Conservation (phyloP, 768 basidiomycete species). For the Russula ochroleuca region DNA sequence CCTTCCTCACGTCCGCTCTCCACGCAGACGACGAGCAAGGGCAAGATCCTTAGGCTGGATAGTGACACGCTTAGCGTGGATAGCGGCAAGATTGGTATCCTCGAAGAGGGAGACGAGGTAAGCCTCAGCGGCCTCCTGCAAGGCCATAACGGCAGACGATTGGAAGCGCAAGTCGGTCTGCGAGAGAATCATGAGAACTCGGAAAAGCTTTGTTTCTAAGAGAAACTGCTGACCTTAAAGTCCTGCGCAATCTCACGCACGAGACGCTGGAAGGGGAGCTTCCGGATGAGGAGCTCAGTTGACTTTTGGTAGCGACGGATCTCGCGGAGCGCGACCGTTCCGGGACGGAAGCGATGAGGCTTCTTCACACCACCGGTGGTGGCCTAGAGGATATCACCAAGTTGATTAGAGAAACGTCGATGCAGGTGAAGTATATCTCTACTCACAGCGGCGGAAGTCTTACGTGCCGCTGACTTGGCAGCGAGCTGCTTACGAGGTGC, state of each 20-base stretch:
- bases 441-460: conserved; percentile 47
- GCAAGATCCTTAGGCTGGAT: conserved; percentile 56
- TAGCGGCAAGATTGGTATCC: conserved; percentile 50
- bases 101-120: conserved; percentile 42
- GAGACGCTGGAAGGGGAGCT: conserved; percentile 63
- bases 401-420: neutral
- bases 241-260: conserved; percentile 64
- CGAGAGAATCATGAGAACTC: neutral
- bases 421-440: neutral
- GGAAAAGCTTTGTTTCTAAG: neutral
- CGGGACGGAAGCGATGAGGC: conserved; percentile 40
- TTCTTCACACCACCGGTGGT: conserved; percentile 67
- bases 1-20: conserved; percentile 39
- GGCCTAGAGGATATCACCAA: conserved; percentile 27
- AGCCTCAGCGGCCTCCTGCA: conserved; percentile 56
- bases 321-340: conserved; percentile 39
- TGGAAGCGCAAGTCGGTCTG: conserved; percentile 60
- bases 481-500: conserved; percentile 71
- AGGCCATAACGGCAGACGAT: conserved; percentile 58
- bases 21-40: conserved; percentile 46
- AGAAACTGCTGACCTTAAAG: conserved; percentile 45
- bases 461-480: conserved; percentile 57
- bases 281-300: conserved; percentile 40
- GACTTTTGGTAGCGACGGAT: conserved; percentile 42
- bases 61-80: conserved; percentile 50